A percentile compares a stretch with the other conserved stretches of the same genome.
Evolutionary conservation across 495 filamentous ascomycete genomes (phyloP).

Genomic region (Clavariopsis aquatica): DNA sequence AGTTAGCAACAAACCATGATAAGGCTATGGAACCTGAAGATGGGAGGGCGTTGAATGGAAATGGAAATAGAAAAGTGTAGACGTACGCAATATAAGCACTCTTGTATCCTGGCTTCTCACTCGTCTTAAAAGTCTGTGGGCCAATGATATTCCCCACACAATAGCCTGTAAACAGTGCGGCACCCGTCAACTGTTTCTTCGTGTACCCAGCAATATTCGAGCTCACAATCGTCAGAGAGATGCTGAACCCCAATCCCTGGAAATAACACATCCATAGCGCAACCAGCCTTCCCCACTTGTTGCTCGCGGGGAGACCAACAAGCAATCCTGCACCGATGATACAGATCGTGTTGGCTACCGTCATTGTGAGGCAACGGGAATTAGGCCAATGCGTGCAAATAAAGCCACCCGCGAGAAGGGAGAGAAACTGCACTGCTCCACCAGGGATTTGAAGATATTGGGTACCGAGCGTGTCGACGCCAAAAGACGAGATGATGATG

Average conservation of each 20-base stretch:
- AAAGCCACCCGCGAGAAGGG: constrained; percentile 45
- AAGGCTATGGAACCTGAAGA: not conserved
- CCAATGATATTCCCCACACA: constrained; percentile 60
- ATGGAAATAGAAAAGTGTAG: not conserved
- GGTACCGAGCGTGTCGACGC: constrained; percentile 57
- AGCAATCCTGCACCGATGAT: constrained; percentile 44
- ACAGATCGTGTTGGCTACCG: constrained; percentile 47
- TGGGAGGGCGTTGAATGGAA: too few relatives aligned
- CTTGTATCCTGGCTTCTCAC: constrained; percentile 55
- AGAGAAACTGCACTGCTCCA: constrained; percentile 47
- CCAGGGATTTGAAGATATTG: constrained; percentile 55
- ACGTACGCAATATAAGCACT: constrained; percentile 56
- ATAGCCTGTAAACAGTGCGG: constrained; percentile 55
- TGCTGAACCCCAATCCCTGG: constrained; percentile 48
- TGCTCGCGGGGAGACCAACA: constrained; percentile 47
- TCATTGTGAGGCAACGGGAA: constrained; percentile 47
- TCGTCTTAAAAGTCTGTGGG: constrained; percentile 56
- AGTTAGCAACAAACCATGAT: not conserved
- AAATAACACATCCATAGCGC: constrained; percentile 50
- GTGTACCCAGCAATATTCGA: constrained; percentile 58
- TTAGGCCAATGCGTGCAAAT: constrained; percentile 47
- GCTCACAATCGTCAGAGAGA: constrained; percentile 45
- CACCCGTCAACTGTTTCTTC: constrained; percentile 58
- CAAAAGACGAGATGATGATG: constrained; percentile 45
- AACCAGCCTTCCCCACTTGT: constrained; percentile 58